phyloP scores from a whole-genome alignment of 441 rosid genomes.

The Isatis lusitanica region DNA sequence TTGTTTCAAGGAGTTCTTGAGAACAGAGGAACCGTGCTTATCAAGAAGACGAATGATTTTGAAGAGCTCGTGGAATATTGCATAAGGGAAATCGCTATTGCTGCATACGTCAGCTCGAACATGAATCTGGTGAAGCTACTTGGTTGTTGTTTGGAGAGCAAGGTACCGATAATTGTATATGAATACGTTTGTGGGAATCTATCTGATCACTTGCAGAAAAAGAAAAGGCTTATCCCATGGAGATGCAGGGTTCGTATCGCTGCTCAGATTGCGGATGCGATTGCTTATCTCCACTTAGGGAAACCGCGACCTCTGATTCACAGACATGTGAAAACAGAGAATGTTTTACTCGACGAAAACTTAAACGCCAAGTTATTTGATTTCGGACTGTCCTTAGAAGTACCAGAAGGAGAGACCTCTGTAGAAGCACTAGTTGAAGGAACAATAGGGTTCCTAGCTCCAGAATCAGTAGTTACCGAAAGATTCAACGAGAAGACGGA shows the following conservation, averaged over 20 bases:
- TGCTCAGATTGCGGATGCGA: conserved; percentile 7
- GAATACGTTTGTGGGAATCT: conserved; percentile 2
- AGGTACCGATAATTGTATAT: conserved; percentile 10
- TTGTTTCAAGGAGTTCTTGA: conserved; percentile 15
- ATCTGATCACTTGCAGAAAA: neutral
- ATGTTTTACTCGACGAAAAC: neutral
- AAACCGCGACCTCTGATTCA: conserved; percentile 25
- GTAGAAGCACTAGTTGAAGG: conserved; percentile 7
- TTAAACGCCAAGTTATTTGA: conserved; percentile 15
- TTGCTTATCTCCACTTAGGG: conserved; percentile 13
- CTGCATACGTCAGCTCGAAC: neutral
- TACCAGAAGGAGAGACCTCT: conserved; percentile 2
- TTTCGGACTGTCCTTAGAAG: neutral
- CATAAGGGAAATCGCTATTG: conserved; percentile 11
- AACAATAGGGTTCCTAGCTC: conserved; percentile 23
- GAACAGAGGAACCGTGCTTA: conserved; percentile 9
- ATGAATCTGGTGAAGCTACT: conserved; percentile 1
- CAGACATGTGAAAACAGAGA: conserved; percentile 18
- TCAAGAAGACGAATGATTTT: neutral
- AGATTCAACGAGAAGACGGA: conserved; percentile 19
- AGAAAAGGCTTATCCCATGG: neutral
- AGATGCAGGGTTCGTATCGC: neutral
- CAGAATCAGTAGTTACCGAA: neutral
- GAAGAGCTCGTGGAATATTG: conserved; percentile 11
- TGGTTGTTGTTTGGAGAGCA: conserved; percentile 16